phyloP scores from a whole-genome alignment of 108 stramenopile genomes.

The Asterionellopsis glacialis region DNA sequence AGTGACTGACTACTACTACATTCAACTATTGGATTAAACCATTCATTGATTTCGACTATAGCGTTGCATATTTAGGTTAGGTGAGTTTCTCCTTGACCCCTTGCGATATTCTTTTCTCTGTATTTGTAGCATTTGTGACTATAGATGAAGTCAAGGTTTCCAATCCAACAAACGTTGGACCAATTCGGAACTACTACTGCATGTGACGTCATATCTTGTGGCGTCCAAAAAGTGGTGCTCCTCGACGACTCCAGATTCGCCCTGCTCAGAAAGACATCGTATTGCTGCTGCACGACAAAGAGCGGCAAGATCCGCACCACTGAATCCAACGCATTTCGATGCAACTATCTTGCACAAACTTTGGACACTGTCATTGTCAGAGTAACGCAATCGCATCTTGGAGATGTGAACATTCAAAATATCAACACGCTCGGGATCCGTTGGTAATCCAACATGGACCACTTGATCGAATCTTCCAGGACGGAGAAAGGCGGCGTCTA shows the following conservation, averaged over 20 bases:
- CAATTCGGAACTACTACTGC: slow-evolving; percentile 45
- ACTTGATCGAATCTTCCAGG: slow-evolving; percentile 77
- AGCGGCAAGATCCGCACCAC: slow-evolving; percentile 83
- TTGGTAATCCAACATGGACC: slow-evolving; percentile 71
- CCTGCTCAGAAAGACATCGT: slow-evolving; percentile 37
- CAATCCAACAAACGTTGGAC: slow-evolving; percentile 38
- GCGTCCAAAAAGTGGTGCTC: slow-evolving; percentile 45
- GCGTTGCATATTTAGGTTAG: too few relatives aligned
- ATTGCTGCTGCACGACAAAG: slow-evolving; percentile 76
- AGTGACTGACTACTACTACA: too few relatives aligned
- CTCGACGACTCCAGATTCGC: slow-evolving; percentile 16
- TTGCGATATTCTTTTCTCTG: too few relatives aligned
- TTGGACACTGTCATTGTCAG: not conserved
- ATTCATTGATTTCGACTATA: too few relatives aligned
- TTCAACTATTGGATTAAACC: too few relatives aligned
- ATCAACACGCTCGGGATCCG: slow-evolving; percentile 41
- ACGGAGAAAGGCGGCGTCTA: slow-evolving; percentile 73
- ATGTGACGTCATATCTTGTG: slow-evolving; percentile 27
- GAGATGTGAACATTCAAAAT: slow-evolving; percentile 59
- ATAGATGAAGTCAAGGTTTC: slow-evolving; percentile 30
- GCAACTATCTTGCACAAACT: slow-evolving; percentile 46
- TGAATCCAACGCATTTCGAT: slow-evolving; percentile 53
- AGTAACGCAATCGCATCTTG: slow-evolving; percentile 37
- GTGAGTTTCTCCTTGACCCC: too few relatives aligned
- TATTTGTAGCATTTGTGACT: too few relatives aligned